Conservation (phyloP, 2,329 filamentous ascomycete genomes). For the Macroventuria anomochaeta region DNA sequence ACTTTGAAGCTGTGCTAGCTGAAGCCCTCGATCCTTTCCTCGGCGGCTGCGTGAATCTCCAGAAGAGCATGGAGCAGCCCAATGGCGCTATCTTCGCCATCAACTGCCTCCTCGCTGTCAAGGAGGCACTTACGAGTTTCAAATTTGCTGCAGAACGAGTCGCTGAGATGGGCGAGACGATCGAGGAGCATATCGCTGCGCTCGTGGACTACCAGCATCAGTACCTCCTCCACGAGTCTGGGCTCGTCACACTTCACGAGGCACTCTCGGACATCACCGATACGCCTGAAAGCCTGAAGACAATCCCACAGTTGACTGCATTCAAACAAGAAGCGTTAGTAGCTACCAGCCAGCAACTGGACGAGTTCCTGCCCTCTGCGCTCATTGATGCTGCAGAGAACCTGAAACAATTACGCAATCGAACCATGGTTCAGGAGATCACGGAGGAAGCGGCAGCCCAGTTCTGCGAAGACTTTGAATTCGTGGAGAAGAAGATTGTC, state of each 20-base stretch:
- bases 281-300: conserved; percentile 59
- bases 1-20: conserved; percentile 75
- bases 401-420: conserved; percentile 74
- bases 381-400: conserved; percentile 90
- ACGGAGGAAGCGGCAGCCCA: conserved; percentile 81
- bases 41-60: conserved; percentile 73
- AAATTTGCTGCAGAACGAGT: conserved; percentile 68
- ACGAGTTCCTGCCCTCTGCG: conserved; percentile 90
- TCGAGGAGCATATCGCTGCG: conserved; percentile 62
- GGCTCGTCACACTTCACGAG: conserved; percentile 68
- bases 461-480: conserved; percentile 86
- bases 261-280: conserved; percentile 58
- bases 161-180: conserved; percentile 62
- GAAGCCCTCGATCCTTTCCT: conserved; percentile 89
- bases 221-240: conserved; percentile 78
- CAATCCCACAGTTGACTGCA: conserved; percentile 60
- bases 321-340: conserved; percentile 69
- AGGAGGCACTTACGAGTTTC: conserved; percentile 63
- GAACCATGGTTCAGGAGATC: conserved; percentile 73
- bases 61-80: conserved; percentile 65
- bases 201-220: conserved; percentile 72
- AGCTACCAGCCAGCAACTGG: conserved; percentile 75
- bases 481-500: conserved; percentile 67
- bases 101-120: conserved; percentile 71
- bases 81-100: conserved; percentile 72